A percentile compares a stretch with the other conserved stretches of the same genome.
These are phyloP conservation scores for Dothistroma pini DNA, from an alignment of 2,329 filamentous ascomycete genomes.

Conservation along the genomic window DNA sequence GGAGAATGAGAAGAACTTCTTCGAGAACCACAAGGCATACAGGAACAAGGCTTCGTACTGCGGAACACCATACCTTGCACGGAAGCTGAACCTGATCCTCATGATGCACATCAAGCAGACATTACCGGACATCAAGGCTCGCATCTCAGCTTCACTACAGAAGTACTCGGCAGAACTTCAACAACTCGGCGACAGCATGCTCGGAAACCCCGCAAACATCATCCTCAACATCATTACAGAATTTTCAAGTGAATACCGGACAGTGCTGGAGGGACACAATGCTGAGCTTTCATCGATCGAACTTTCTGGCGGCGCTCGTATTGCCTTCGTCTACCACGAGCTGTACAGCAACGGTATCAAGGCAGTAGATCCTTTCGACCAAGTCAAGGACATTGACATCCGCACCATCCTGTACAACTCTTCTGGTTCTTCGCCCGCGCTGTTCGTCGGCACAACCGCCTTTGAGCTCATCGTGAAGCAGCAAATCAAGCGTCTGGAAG, in stretches of 20 bases:
- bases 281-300: slow-evolving; percentile 92
- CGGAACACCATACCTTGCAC: slow-evolving; percentile 91
- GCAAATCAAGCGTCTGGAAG: slow-evolving; percentile 93
- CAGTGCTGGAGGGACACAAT: slow-evolving; percentile 93
- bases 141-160: slow-evolving; percentile 87
- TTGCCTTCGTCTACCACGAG: slow-evolving; percentile 99
- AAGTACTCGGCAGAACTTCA: slow-evolving; percentile 84
- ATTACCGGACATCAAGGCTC: slow-evolving; percentile 94
- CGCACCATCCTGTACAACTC: slow-evolving; percentile 98
- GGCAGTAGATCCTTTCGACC: slow-evolving; percentile 94
- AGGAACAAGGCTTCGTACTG: slow-evolving; percentile 98
- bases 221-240: slow-evolving; percentile 98
- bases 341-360: slow-evolving; percentile 97
- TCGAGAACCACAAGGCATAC: slow-evolving; percentile 98
- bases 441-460: slow-evolving; percentile 97
- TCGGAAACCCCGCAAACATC: slow-evolving; percentile 94
- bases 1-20: slow-evolving; percentile 93
- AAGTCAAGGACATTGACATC: slow-evolving; percentile 96
- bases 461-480: slow-evolving; percentile 99
- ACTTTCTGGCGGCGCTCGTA: slow-evolving; percentile 92
- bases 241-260: slow-evolving; percentile 96
- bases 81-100: slow-evolving; percentile 95
- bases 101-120: slow-evolving; percentile 99
- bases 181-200: slow-evolving; percentile 84
- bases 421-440: slow-evolving; percentile 91